A percentile compares a stretch with the other conserved stretches of the same genome.
Evolutionary conservation across 371 early-diverging fungal genomes (phyloP).

Genomic region (Mucor piriformis): DNA sequence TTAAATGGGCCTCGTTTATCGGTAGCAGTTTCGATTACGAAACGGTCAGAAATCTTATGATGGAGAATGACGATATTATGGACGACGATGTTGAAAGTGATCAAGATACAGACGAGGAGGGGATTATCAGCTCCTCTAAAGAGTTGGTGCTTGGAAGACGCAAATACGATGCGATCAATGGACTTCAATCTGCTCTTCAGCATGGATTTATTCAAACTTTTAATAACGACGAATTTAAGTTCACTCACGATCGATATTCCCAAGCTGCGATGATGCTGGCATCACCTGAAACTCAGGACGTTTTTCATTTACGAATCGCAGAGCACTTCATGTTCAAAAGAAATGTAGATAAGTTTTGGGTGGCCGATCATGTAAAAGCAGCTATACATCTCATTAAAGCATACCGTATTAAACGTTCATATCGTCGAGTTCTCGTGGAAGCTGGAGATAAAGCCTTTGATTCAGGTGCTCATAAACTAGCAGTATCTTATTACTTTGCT

Average conservation of each 20-base stretch:
- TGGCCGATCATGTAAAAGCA: constrained; percentile 76
- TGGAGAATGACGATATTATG: constrained; percentile 33
- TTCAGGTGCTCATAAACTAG: constrained; percentile 46
- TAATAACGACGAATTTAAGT: constrained; percentile 46
- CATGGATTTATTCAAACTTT: constrained; percentile 49
- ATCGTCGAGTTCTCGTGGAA: constrained; percentile 35
- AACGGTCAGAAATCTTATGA: constrained; percentile 46
- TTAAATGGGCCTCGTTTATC: constrained; percentile 56
- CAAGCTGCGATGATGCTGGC: constrained; percentile 48
- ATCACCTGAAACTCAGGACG: constrained; percentile 1
- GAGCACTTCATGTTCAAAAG: constrained; percentile 38
- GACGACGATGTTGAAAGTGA: constrained; percentile 18
- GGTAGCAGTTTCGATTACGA: constrained; percentile 51
- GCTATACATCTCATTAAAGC: constrained; percentile 84
- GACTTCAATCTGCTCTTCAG: constrained; percentile 47
- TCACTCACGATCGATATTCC: constrained; percentile 51
- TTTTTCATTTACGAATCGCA: constrained; percentile 42
- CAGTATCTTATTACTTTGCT: constrained; percentile 41
- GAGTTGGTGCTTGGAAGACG: neutral
- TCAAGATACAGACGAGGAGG: constrained; percentile 27
- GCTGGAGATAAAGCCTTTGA: constrained; percentile 51
- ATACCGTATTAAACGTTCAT: constrained; percentile 28
- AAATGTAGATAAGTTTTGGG: constrained; percentile 47
- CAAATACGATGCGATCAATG: constrained; percentile 44
- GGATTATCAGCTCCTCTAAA: neutral